These are phyloP conservation scores for Suhomyces pyralidae DNA, from an alignment of 805 yeast species.

Conservation along the genomic window DNA sequence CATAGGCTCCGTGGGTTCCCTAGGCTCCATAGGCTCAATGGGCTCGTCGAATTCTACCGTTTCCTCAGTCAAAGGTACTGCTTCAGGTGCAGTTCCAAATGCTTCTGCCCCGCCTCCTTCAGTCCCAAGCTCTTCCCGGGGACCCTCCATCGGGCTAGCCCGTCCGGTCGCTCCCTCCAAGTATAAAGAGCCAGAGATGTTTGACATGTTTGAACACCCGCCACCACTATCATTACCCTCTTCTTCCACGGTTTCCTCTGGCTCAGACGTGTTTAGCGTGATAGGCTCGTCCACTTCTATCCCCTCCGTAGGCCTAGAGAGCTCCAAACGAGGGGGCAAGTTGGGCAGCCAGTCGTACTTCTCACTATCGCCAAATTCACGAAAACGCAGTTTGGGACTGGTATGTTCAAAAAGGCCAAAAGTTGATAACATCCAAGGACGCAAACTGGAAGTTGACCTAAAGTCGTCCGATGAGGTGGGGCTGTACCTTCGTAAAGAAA, in stretches of 20 bases:
- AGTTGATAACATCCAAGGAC: not conserved
- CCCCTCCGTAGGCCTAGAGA: constrained; percentile 1
- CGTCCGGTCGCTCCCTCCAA: not conserved
- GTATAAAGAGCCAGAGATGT: not conserved
- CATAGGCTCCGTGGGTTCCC: too few relatives aligned
- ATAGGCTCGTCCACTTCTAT: constrained; percentile 5
- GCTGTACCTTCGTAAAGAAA: constrained; percentile 8
- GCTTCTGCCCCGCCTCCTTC: too few relatives aligned
- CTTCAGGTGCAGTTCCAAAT: too few relatives aligned
- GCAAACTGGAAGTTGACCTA: not conserved
- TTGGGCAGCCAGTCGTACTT: not conserved
- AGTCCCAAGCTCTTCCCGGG: too few relatives aligned
- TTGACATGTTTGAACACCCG: constrained; percentile 1
- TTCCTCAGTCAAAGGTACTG: not conserved
- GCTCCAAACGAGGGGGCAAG: constrained; percentile 2
- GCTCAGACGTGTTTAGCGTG: constrained; percentile 10
- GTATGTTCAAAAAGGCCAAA: not conserved
- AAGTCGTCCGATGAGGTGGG: constrained; percentile 5
- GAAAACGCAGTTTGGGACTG: not conserved
- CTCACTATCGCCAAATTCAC: not conserved
- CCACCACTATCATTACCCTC: not conserved
- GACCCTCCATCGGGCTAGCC: not conserved
- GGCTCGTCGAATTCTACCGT: not conserved
- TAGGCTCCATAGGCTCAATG: too few relatives aligned
- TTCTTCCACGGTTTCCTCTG: constrained; percentile 3